Base-by-base conservation (phyloP, 495 filamentous ascomycete species). In the Platismatia glauca region DNA sequence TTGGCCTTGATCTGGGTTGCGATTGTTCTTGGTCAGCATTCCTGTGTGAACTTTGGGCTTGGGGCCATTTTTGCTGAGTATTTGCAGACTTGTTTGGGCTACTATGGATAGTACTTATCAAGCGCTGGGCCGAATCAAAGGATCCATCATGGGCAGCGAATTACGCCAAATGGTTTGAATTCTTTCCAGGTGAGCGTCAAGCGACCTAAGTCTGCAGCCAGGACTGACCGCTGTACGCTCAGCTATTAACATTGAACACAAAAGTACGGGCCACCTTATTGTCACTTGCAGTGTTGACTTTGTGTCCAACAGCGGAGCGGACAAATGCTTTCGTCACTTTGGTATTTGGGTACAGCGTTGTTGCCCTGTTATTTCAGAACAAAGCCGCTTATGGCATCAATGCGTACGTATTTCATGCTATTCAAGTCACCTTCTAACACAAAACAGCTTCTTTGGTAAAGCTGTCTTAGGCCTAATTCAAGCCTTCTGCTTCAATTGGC, bases 401-500 rank as follows among this genome's bases (percentile, higher is more conserved):
- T 66, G 77, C 81, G 41, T 61, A 55, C 16, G 50, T n/a, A 9
- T 11, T 38, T 39, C 24, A 20, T 31, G 8, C 27, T 27, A 7
- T 13, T 33, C 27, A 24, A 18, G 13, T 15, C 27, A 22, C 13
- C 31, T 34, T 33, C 50, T 41, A 27, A 53, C 9, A 7, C 22
- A 22, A 16, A 31, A 9, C 35, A 61, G 59, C 18, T 83, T 83
- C 71, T 79, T 81, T 50, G 82, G 82, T 18, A 85, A 85, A 66
- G 81, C 81, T 6, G 69, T 80, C 13, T 70, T 85, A 20, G 82
- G 80, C 9, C 67, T 85, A 1, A 71, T 82, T 18, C 82, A 84
- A 65, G 81, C 81, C 3, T 86, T 82, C 66, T 71, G 75, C 61
- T 84, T 84, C 73, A 85, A 85, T 68, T 84, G 82, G 82, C 72